Evolutionary conservation across 106 monocot genomes (phyloP).

Genomic region (Dioscorea alata): DNA sequence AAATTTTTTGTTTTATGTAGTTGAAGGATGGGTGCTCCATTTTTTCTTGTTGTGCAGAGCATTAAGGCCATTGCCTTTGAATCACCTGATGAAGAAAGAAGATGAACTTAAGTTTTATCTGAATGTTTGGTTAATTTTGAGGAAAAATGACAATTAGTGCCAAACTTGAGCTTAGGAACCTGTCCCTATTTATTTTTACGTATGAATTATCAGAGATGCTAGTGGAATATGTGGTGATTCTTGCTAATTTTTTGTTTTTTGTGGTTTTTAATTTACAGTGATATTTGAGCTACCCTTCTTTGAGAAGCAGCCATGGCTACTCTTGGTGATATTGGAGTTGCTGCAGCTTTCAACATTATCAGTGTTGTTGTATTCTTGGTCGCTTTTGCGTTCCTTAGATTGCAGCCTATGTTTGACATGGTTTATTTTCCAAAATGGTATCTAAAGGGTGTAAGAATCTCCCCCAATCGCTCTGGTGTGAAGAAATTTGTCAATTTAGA

Average conservation of each 20-base stretch:
- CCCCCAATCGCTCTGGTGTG: constrained; percentile 48
- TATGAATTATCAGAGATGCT: too few species aligned
- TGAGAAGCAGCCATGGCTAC: constrained; percentile 57
- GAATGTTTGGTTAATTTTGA: too few species aligned
- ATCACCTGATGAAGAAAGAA: too few species aligned
- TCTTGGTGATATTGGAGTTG: constrained; percentile 58
- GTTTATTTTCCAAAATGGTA: constrained; percentile 99
- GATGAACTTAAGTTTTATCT: too few species aligned
- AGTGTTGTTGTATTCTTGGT: constrained; percentile 66
- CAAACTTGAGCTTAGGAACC: too few species aligned
- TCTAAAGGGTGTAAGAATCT: constrained; percentile 70
- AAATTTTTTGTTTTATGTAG: too few species aligned
- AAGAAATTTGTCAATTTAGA: constrained; percentile 79
- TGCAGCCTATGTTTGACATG: constrained; percentile 92
- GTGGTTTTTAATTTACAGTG: not conserved
- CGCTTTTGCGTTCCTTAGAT: constrained; percentile 68
- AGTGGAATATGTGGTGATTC: not conserved
- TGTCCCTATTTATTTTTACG: too few species aligned
- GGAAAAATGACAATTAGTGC: too few species aligned
- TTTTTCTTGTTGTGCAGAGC: too few species aligned
- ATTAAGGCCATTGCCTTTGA: too few species aligned
- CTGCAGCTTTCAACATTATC: constrained; percentile 90
- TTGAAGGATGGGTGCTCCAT: too few species aligned
- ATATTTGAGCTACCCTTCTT: not conserved
- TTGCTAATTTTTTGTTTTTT: not conserved